Conservation (phyloP, 306 rosid species). For the Quercus agrifolia region DNA sequence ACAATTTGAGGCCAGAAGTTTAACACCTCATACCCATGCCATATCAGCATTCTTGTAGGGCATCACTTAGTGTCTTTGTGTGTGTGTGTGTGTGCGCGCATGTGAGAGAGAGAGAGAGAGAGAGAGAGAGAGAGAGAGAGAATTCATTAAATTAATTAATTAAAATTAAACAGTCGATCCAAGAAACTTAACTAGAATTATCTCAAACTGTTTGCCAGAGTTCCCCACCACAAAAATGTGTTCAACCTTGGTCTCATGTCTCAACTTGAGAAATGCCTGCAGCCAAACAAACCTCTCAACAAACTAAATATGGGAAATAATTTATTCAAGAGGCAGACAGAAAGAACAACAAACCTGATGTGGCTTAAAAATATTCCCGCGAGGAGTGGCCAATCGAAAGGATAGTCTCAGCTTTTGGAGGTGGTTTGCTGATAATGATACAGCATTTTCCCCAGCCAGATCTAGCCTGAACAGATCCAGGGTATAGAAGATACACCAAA, state of each 20-base stretch:
- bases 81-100: accelerated
- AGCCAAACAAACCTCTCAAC: constrained; percentile 28
- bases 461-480: constrained; percentile 56
- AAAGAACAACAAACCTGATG: constrained; percentile 69
- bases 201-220: constrained; percentile 81
- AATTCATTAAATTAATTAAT: not conserved
- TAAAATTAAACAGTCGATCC: not conserved
- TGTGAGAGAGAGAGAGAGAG: not conserved
- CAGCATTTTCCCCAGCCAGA: constrained; percentile 59
- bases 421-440: constrained; percentile 87
- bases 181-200: constrained; percentile 72
- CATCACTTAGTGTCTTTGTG: not conserved
- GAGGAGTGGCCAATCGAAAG: constrained; percentile 73
- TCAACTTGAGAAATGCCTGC: constrained; percentile 91
- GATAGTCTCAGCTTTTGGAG: constrained; percentile 84
- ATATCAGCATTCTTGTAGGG: not conserved
- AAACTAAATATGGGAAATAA: constrained; percentile 31
- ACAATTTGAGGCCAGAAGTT: not conserved
- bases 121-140: not conserved
- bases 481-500: constrained; percentile 17
- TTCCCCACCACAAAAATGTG: constrained; percentile 79
- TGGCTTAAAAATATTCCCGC: constrained; percentile 72
- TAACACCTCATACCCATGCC: not conserved
- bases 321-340: constrained; percentile 19
- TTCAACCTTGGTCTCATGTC: constrained; percentile 76